Evolutionary conservation across 768 basidiomycete species (phyloP), one percentile per base, ranked within the genome.

Genomic region (Pleurotus cornucopiae): DNA sequence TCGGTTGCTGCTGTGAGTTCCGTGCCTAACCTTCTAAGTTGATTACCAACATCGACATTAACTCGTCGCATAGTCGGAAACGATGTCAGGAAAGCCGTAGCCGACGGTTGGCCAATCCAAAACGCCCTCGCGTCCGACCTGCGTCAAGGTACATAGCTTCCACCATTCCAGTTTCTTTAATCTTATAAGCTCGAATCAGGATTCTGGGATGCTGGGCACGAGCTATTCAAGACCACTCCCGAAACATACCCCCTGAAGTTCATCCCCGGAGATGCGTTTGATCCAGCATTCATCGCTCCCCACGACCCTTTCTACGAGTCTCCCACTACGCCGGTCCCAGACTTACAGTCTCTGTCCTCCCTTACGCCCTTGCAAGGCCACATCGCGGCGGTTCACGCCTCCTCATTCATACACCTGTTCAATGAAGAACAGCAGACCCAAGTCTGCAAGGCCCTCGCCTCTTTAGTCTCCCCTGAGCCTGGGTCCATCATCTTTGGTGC

Each of bases 161-260:
- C 6, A 20, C 13, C 39, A 9, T 40, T 9, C 20, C 3, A 34
- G 38, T n/a, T 39, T 14, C 5, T 21, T 21, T 53, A 7, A 14
- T 5, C 6, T n/a, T n/a, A 23, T 13, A 53, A 7, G 11, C 6
- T 6, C 23, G 5, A 18, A 26, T 14, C 55, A 86, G 85, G 69
- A 7, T 82, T 83, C 58, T 87, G 84, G 85, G 73, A 81, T 4
- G 71, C 78, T 3, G 86, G 86, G 1, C 84, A 88, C 58, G 71
- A 79, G 43, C 71, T 88, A 13, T 89, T 86, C 69, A 74, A 66
- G 49, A 74, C 79, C 3, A 81, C 72, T 0, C 75, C 78, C 0
- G 68, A 76, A 39, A 72, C 76, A 0, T 86, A 83, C 66, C 80
- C 82, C 1, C 80, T 74, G 0, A 65, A 70, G 0, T 88, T 88